Percentiles rank a stretch among this genome's conserved stretches.
Conservation (phyloP, 2,329 filamentous ascomycete genomes). For the Alternaria gaisen region DNA sequence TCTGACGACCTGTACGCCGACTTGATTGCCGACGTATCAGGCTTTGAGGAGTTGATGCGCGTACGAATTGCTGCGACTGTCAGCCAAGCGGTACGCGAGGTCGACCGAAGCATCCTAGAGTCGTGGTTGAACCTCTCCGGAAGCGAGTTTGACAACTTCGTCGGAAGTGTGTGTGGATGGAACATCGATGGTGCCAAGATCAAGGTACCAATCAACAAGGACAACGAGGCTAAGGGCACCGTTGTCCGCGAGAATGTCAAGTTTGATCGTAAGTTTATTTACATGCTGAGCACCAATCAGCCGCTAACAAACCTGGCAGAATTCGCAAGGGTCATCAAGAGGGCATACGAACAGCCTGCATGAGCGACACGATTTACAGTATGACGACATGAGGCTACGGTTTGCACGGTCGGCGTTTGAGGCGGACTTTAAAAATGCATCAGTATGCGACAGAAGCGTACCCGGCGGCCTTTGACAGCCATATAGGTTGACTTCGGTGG, state of each 20-base stretch:
- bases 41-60: constrained; percentile 94
- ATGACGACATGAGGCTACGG: constrained; percentile 27
- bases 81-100: constrained; percentile 84
- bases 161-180: constrained; percentile 75
- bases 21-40: constrained; percentile 89
- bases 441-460: constrained; percentile 18
- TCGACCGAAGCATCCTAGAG: constrained; percentile 60
- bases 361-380: constrained; percentile 26
- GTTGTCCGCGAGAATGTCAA: constrained; percentile 96
- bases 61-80: constrained; percentile 89
- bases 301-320: constrained; percentile 35
- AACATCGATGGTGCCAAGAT: constrained; percentile 73
- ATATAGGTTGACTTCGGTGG: constrained; percentile 16
- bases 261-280: constrained; percentile 69
- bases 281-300: too few species aligned
- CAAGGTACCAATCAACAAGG: constrained; percentile 87
- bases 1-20: constrained; percentile 96
- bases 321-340: constrained; percentile 48
- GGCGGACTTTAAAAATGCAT: constrained; percentile 17
- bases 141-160: constrained; percentile 60
- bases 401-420: constrained; percentile 25
- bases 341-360: constrained; percentile 51
- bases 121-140: constrained; percentile 59
- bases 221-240: constrained; percentile 89
- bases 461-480: constrained; percentile 15